Evolutionary conservation across 2,329 filamentous ascomycete genomes (phyloP).

Genomic region (Epichloe elymi): DNA sequence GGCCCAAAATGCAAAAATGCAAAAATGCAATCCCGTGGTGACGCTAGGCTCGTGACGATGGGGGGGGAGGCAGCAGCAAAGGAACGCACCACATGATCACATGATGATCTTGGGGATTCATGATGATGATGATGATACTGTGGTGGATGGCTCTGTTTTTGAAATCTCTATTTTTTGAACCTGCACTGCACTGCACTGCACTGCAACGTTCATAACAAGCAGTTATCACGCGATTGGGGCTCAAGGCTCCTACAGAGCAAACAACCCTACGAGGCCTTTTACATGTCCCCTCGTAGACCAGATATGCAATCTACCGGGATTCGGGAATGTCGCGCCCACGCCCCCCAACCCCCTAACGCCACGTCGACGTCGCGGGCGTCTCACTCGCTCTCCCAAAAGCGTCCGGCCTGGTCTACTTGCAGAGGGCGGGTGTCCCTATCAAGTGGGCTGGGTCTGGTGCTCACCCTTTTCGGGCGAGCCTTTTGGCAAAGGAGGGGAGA

Average conservation of each 20-base stretch:
- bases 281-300: not conserved
- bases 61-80: not conserved
- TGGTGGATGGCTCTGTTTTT: not conserved
- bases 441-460: slow-evolving; percentile 4
- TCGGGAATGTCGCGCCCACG: too few relatives aligned
- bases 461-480: not conserved
- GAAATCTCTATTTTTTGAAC: not conserved
- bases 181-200: too few relatives aligned
- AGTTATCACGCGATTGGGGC: not conserved
- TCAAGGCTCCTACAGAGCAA: too few relatives aligned
- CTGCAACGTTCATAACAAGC: too few relatives aligned
- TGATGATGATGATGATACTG: not conserved
- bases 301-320: not conserved
- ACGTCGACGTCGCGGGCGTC: not conserved
- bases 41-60: not conserved
- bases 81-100: not conserved
- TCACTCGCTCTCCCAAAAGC: not conserved
- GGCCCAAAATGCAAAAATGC: not conserved
- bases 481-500: not conserved
- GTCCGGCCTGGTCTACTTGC: too few relatives aligned
- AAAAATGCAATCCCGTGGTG: not conserved
- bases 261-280: too few relatives aligned
- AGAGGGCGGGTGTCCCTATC: not conserved
- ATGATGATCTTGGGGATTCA: not conserved
- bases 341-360: not conserved